Conservation (phyloP, 805 yeast species). For the Lipomyces spencermartinsiae region DNA sequence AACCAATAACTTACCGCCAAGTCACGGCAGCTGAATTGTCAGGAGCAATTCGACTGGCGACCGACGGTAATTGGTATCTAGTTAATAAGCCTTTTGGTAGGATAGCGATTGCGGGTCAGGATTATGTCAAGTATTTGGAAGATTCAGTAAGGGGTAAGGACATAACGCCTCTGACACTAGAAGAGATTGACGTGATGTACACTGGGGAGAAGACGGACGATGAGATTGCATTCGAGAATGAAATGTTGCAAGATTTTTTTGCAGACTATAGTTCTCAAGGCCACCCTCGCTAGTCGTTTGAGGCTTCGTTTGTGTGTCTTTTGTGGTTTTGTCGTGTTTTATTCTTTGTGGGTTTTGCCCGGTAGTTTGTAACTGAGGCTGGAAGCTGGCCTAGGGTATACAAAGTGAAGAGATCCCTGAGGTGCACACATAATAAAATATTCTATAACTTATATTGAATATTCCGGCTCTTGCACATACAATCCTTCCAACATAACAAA, state of each 20-base stretch:
- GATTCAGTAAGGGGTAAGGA: background rate
- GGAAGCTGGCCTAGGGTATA: background rate
- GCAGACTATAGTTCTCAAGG: background rate
- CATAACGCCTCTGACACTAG: constrained; percentile 1
- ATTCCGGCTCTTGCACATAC: too few relatives aligned
- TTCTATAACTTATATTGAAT: too few relatives aligned
- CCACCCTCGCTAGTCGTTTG: too few relatives aligned
- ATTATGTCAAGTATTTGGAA: background rate
- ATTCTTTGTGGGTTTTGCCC: too few relatives aligned
- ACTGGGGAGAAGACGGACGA: background rate
- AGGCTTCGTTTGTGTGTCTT: background rate
- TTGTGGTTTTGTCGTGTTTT: too few relatives aligned
- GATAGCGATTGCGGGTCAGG: background rate
- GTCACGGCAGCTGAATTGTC: background rate
- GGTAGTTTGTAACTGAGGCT: too few relatives aligned
- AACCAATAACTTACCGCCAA: background rate
- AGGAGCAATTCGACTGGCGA: background rate
- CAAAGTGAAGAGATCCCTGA: too few relatives aligned
- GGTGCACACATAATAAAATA: too few relatives aligned
- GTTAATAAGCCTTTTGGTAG: background rate
- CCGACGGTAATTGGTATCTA: constrained; percentile 1
- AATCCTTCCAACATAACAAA: too few relatives aligned
- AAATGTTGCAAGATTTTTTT: background rate
- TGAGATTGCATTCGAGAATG: background rate
- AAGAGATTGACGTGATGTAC: background rate